A percentile compares a stretch with the other conserved stretches of the same genome.
phyloP scores from a whole-genome alignment of 495 filamentous ascomycete species.

The Usnea hakonensis region DNA sequence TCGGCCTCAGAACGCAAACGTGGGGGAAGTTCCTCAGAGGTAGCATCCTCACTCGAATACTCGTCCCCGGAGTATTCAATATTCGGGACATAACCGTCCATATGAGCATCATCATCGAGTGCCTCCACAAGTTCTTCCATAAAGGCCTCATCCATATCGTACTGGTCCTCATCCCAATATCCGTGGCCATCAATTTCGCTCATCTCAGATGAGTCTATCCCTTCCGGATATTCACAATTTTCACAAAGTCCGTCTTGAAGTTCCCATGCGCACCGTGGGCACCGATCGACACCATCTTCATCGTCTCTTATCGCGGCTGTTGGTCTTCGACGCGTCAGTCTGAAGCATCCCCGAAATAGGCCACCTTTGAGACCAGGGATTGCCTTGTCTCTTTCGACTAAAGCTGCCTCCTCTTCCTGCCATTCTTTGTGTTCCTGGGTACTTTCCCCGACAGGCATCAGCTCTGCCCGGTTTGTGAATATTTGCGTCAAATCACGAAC shows the following conservation, averaged over 20 bases:
- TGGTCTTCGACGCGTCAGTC: conserved; percentile 20
- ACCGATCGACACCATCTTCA: conserved; percentile 56
- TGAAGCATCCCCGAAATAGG: conserved; percentile 60
- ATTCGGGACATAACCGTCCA: conserved; percentile 1
- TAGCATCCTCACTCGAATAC: background rate
- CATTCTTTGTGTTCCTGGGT: conserved; percentile 50
- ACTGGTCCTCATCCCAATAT: conserved; percentile 9
- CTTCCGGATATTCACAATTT: conserved; percentile 41
- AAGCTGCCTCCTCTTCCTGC: conserved; percentile 49
- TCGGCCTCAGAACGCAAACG: too few species aligned
- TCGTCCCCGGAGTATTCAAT: background rate
- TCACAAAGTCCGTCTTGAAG: conserved; percentile 49
- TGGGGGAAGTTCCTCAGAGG: background rate
- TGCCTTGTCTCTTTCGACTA: conserved; percentile 44
- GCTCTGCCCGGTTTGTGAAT: conserved; percentile 55
- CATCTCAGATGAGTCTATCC: background rate
- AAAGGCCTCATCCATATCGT: conserved; percentile 2
- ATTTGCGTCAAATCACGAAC: conserved; percentile 60
- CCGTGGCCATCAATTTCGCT: conserved; percentile 6
- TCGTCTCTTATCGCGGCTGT: conserved; percentile 44
- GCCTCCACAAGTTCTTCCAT: conserved; percentile 4
- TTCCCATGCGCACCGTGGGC: conserved; percentile 59
- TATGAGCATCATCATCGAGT: background rate
- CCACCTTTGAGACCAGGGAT: conserved; percentile 42
- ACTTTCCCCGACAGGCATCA: conserved; percentile 56